Percentiles rank a stretch among this genome's conserved stretches.
Evolutionary conservation across 108 stramenopile genomes (phyloP).

Genomic region (Hondaea fermentalgiana): DNA sequence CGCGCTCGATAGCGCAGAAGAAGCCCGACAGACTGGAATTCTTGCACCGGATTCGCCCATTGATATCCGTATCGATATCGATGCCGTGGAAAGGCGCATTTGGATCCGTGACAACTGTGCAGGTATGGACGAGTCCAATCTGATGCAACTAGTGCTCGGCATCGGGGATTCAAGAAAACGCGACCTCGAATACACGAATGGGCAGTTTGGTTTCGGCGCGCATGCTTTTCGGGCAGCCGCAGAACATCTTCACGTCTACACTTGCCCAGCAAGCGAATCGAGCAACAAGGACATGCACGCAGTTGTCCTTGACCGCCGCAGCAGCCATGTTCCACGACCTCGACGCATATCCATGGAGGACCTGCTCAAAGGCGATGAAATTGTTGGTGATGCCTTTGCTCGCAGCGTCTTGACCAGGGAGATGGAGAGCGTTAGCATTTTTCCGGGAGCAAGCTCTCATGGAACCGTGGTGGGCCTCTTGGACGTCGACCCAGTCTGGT

Average conservation of each 20-base stretch:
- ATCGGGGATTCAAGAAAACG: background rate
- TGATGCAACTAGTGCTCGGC: background rate
- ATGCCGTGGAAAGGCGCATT: background rate
- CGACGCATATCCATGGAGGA: background rate
- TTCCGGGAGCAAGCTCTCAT: background rate
- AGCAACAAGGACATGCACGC: background rate
- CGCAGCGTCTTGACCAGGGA: background rate
- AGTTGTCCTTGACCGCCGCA: background rate
- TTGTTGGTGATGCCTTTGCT: background rate
- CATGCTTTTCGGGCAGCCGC: background rate
- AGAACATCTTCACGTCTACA: background rate
- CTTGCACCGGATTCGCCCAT: background rate
- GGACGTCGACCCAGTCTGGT: background rate
- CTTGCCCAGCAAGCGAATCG: background rate
- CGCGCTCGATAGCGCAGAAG: background rate
- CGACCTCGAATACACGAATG: background rate
- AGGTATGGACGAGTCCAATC: background rate
- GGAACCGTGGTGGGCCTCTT: background rate
- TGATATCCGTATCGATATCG: background rate
- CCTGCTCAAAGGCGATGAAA: background rate
- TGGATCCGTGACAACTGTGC: constrained; percentile 6
- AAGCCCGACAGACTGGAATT: background rate
- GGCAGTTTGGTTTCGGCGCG: constrained; percentile 10
- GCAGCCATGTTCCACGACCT: background rate
- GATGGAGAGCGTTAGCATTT: background rate